Evolutionary conservation across 306 rosid genomes (phyloP), one percentile per base, ranked within the genome.

Genomic region (Quercus agrifolia): DNA sequence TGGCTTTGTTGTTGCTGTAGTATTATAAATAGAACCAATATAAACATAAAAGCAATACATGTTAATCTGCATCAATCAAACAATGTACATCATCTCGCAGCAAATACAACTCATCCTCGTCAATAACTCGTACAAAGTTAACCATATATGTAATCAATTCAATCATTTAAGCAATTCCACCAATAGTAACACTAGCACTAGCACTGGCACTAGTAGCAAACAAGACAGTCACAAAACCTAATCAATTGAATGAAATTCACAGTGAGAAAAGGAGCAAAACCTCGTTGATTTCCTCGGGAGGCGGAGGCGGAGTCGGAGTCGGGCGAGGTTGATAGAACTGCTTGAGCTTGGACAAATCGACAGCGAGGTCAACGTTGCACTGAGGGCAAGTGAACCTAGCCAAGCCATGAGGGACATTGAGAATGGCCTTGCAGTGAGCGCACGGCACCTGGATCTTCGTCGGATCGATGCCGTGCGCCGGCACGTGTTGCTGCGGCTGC

Each of bases 371-470:
- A 88, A 86, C 92, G 19, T 83, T 73, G 58, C 99, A 96, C 83
- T 93, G 99, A 6, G 98, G 99, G 77, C 99, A 96, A 61, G 83
- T 46, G 80, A 96, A 96, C 77, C 94, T 80, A 0, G 93, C 70
- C 20, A 93, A 86, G 57, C 99, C 99, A 28, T 93, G 97, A 62
- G 99, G 99, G 21, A 96, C 99, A 81, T 96, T 93, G 75, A 96
- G 99, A 56, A 93, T 87, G 44, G 99, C 97, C 86, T 90, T 93
- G 69, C 99, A 96, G 28, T 87, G 82, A 49, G 96, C 98, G 73
- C 99, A 96, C 21, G 99, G 96, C 31, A 96, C 90, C 88, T 96
- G 99, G 90, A 96, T 90, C 97, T 96, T 96, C 67, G 99, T 73
- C 10, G 98, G 99, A 89, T 96, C 99, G 80, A 93, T 90, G 76